These are phyloP conservation scores for Tetrapisispora iriomotensis DNA, from an alignment of 805 yeast genomes.

Conservation along the genomic window DNA sequence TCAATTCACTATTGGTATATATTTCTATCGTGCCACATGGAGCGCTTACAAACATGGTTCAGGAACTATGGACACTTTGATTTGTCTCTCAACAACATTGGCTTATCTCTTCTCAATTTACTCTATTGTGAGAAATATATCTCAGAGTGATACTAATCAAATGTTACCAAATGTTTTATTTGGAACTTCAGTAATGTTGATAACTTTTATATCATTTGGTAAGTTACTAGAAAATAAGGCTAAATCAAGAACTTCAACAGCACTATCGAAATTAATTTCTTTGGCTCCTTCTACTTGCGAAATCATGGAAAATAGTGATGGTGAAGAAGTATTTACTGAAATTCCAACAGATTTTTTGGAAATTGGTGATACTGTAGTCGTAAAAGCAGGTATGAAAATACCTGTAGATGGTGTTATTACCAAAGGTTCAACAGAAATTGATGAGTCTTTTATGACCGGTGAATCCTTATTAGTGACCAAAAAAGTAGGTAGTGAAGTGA, in stretches of 20 bases:
- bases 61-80: conserved; percentile 87
- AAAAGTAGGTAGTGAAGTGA: conserved; percentile 46
- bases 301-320: conserved; percentile 36
- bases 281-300: conserved; percentile 71
- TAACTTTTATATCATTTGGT: conserved; percentile 78
- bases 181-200: conserved; percentile 80
- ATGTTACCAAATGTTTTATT: conserved; percentile 59
- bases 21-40: conserved; percentile 56
- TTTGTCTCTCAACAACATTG: conserved; percentile 69
- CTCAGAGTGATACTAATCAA: conserved; percentile 12
- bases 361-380: conserved; percentile 60
- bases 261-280: conserved; percentile 70
- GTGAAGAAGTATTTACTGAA: conserved; percentile 10
- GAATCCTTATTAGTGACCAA: conserved; percentile 75
- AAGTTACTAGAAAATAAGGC: conserved; percentile 88
- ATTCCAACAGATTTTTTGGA: conserved; percentile 76
- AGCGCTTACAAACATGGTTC: conserved; percentile 59
- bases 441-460: conserved; percentile 88
- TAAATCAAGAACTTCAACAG: conserved; percentile 86
- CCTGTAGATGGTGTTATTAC: conserved; percentile 87
- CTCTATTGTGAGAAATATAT: conserved; percentile 44
- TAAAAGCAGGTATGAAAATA: conserved; percentile 77
- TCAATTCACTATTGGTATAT: conserved; percentile 53
- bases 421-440: conserved; percentile 71
- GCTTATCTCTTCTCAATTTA: conserved; percentile 67